These are phyloP conservation scores for Herpetospermum pedunculosum DNA, from an alignment of 306 rosid genomes.

Conservation along the genomic window DNA sequence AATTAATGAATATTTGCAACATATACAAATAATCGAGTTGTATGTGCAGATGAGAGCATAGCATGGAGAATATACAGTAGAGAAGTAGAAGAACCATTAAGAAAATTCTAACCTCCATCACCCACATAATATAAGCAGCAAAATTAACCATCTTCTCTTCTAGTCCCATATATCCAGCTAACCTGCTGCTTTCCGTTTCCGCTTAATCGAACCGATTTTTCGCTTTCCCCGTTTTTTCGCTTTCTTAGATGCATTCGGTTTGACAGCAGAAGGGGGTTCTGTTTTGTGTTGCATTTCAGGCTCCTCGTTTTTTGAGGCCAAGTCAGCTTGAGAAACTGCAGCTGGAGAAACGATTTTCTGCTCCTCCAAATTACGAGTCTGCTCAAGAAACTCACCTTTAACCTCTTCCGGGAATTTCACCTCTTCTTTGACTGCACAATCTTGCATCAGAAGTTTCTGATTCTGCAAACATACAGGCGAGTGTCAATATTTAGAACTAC, in stretches of 20 bases:
- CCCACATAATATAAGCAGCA: neutral
- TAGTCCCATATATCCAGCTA: constrained; percentile 9
- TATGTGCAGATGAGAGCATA: neutral
- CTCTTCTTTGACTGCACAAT: constrained; percentile 32
- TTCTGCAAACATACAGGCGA: constrained; percentile 5
- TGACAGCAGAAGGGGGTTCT: constrained; percentile 20
- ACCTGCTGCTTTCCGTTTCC: constrained; percentile 5
- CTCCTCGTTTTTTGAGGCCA: constrained; percentile 15
- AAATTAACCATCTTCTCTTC: neutral
- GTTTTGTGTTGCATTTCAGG: constrained; percentile 14
- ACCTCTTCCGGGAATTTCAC: constrained; percentile 23
- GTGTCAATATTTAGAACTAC: neutral
- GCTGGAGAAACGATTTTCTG: constrained; percentile 15
- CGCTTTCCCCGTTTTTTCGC: constrained; percentile 36
- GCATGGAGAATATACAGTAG: neutral
- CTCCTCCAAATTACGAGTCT: constrained; percentile 27
- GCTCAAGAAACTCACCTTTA: constrained; percentile 23
- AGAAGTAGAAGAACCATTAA: neutral
- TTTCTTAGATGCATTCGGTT: constrained; percentile 23
- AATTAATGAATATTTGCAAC: constrained; percentile 6
- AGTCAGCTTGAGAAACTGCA: constrained; percentile 24
- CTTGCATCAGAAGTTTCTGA: constrained; percentile 22
- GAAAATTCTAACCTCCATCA: constrained; percentile 1
- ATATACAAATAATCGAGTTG: constrained; percentile 6
- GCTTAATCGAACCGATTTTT: constrained; percentile 20